A percentile compares a stretch with the other conserved stretches of the same genome.
phyloP scores from a whole-genome alignment of 306 rosid genomes.

The Begonia masoniana region DNA sequence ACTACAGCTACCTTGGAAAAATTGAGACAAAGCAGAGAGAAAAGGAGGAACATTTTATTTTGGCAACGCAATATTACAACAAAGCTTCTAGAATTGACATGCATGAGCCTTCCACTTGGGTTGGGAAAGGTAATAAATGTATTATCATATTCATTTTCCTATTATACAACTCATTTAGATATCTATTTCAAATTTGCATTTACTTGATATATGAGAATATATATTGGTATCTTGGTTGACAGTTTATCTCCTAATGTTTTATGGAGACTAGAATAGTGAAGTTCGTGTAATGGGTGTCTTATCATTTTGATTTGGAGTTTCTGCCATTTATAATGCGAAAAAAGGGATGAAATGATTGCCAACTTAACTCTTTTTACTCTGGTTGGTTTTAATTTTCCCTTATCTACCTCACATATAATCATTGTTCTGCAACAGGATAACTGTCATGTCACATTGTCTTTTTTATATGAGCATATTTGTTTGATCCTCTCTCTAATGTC shows the following conservation, averaged over 20 bases:
- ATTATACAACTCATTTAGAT: no score
- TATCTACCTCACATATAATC: no score
- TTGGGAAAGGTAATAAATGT: constrained; percentile 67
- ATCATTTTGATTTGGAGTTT: not conserved
- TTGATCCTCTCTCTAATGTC: no score
- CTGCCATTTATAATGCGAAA: not conserved
- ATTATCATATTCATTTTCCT: no score
- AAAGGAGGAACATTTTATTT: constrained; percentile 93
- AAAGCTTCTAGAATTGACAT: constrained; percentile 39
- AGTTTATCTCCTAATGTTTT: not conserved
- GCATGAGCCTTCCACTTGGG: constrained; percentile 98
- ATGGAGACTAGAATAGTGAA: not conserved
- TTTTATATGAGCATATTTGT: no score
- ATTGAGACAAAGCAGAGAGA: constrained; percentile 95
- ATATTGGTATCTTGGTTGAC: no score
- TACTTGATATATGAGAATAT: no score
- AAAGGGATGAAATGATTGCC: not conserved
- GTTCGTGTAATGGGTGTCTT: no score
- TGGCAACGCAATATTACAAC: constrained; percentile 95
- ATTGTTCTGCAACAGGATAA: no score
- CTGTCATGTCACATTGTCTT: no score
- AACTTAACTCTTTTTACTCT: no score
- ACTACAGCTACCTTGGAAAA: constrained; percentile 92
- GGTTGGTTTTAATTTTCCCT: no score
- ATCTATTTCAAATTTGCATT: not conserved